Base-by-base conservation (phyloP, 768 basidiomycete species). In the Lactarius hengduanensis region DNA sequence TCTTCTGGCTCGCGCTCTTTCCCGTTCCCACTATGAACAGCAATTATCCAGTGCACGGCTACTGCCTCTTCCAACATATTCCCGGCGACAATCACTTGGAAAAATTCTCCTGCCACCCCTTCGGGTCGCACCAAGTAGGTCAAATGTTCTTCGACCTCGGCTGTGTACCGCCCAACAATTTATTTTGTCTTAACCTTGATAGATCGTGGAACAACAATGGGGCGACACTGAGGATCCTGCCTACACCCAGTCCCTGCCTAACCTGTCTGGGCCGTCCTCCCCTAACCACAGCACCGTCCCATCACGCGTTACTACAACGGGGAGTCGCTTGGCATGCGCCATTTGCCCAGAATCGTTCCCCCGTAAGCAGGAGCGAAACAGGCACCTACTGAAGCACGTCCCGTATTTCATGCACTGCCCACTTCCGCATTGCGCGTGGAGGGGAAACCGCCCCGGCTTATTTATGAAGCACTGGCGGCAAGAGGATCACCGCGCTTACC, bases 331-430 rank as follows among this genome's bases (percentile, higher is more conserved):
- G 30, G 0, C 1, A 56, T 56, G 28, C 32, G 4, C 30, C 54
- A 56, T 56, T 32, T 56, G 54, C 54, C 7, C 22, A 4, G 47
- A n/a, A 50, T 22, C 22, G 20, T 47, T 45, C n/a, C 6, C 18
- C 43, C 59, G 59, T 4, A 30, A 18, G 20, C 59, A 47, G 30
- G 59, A 60, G 18, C 43, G 10, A 6, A 47, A 58, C 18, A 45
- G 63, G 30, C 63, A 64, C 28, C 4, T 30, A 18, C 26, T 58
- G 18, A 4, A 8, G 0, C 11, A 47, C 28, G 22, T 64, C 6
- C 63, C 63, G 13, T 16, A 57, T 30, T 58, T 11, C 9, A 20
- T 57, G 1, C 57, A 47, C 30, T 64, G 63, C 26, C 57, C 57
- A 32, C 56, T 34, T 41, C 3, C 3, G 2, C 18, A 20, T 32